Evolutionary conservation across 768 basidiomycete species (phyloP).

Genomic region (Amanita molliuscula): DNA sequence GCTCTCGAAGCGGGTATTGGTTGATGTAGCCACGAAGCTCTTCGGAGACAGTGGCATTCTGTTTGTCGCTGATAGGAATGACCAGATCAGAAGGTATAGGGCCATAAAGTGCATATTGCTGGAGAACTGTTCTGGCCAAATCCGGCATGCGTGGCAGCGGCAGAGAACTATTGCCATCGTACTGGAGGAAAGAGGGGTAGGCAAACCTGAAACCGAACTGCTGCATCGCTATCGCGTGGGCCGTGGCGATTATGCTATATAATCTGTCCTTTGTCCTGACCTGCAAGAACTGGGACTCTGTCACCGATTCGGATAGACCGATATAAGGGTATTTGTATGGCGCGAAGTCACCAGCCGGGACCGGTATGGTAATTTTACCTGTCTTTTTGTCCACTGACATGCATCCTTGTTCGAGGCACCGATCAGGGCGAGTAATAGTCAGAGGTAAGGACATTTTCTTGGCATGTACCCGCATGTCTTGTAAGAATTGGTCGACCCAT

Average conservation of each 20-base stretch:
- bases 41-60: background rate
- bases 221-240: constrained; percentile 3
- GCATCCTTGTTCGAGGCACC: constrained; percentile 5
- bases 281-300: constrained; percentile 1
- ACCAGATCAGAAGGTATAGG: background rate
- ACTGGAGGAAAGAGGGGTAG: constrained; percentile 4
- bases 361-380: constrained; percentile 5
- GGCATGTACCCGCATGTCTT: constrained; percentile 3
- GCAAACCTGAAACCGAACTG: constrained; percentile 4
- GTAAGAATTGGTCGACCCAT: constrained; percentile 3
- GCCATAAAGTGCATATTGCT: constrained; percentile 5
- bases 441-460: constrained; percentile 3
- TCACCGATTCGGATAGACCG: background rate
- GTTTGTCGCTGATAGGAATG: background rate
- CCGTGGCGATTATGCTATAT: constrained; percentile 4
- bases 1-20: constrained; percentile 4
- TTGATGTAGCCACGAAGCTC: constrained; percentile 4
- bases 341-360: constrained; percentile 1
- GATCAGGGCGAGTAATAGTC: constrained; percentile 2
- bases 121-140: constrained; percentile 4
- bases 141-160: constrained; percentile 1
- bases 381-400: constrained; percentile 3
- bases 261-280: background rate
- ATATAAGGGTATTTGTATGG: background rate
- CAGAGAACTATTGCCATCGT: background rate